Evolutionary conservation across 1,284 basidiomycete species (phyloP).

Genomic region (Marasmius oreades): DNA sequence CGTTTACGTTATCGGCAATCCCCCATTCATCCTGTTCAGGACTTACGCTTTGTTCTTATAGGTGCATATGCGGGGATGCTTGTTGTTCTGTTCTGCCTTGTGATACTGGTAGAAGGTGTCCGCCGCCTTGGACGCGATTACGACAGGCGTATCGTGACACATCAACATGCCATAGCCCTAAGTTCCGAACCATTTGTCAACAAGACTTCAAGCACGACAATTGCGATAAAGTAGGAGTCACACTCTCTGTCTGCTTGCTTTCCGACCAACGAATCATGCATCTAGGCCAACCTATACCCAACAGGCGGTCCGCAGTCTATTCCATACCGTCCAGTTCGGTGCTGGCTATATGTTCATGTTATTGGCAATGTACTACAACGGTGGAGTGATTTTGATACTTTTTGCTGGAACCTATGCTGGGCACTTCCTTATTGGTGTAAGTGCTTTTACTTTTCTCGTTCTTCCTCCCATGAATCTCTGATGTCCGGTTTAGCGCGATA

Average conservation of each 20-base stretch:
- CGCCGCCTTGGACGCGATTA: conserved; percentile 16
- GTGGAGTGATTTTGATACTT: not conserved
- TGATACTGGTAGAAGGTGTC: conserved; percentile 16
- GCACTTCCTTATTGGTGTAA: not conserved
- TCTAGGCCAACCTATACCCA: conserved; percentile 14
- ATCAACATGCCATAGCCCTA: not conserved
- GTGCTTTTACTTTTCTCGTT: not conserved
- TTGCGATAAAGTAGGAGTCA: too few relatives aligned
- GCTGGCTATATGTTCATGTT: conserved; percentile 19
- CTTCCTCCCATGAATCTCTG: too few relatives aligned
- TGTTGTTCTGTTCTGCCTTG: conserved; percentile 15
- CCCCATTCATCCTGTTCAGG: not conserved
- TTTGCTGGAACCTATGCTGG: not conserved
- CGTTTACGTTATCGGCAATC: too few relatives aligned
- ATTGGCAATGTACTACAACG: conserved; percentile 13
- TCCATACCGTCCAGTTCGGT: conserved; percentile 17
- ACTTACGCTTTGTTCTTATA: not conserved
- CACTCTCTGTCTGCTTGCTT: not conserved
- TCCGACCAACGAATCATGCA: not conserved
- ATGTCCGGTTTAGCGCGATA: not conserved
- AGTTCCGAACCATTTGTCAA: too few relatives aligned
- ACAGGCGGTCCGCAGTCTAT: conserved; percentile 19
- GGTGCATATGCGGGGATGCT: conserved; percentile 18
- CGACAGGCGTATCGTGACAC: conserved; percentile 14
- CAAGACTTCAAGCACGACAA: too few relatives aligned